These are phyloP conservation scores for Xylaria castorea DNA, from an alignment of 495 filamentous ascomycete species.

Conservation along the genomic window DNA sequence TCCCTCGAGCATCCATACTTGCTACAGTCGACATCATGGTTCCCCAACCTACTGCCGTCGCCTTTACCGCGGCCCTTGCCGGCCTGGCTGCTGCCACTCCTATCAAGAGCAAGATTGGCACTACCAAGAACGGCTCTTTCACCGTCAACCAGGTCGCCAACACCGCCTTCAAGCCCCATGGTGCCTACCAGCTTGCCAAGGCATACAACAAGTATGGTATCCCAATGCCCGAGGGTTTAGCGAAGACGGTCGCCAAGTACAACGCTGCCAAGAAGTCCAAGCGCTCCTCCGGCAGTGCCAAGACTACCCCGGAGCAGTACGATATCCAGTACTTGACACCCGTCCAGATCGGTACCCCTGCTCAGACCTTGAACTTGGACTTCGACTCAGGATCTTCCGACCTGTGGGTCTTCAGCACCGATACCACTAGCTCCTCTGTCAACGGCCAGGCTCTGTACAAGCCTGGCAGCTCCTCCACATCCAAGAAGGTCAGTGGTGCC, in stretches of 20 bases:
- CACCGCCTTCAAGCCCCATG: conserved; percentile 55
- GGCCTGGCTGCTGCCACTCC: conserved; percentile 33
- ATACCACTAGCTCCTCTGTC: conserved; percentile 53
- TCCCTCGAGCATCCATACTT: conserved; percentile 23
- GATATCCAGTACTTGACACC: conserved; percentile 70
- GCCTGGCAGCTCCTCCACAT: conserved; percentile 49
- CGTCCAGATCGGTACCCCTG: conserved; percentile 62
- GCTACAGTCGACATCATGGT: conserved; percentile 25
- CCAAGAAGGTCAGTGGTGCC: conserved; percentile 57
- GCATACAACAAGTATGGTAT: conserved; percentile 66
- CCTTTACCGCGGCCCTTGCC: conserved; percentile 34
- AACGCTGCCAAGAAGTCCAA: conserved; percentile 48
- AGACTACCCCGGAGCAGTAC: conserved; percentile 61
- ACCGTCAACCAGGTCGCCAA: conserved; percentile 39
- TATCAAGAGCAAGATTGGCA: conserved; percentile 34
- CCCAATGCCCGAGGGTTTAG: conserved; percentile 41
- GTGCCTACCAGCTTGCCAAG: conserved; percentile 59
- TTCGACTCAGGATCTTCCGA: conserved; percentile 78
- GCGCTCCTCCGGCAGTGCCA: conserved; percentile 56
- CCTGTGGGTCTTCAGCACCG: conserved; percentile 59
- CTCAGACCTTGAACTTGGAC: conserved; percentile 66
- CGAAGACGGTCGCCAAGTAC: conserved; percentile 43
- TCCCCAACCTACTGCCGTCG: conserved; percentile 30
- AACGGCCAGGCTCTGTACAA: conserved; percentile 61
- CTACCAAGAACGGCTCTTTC: conserved; percentile 38